Percentiles rank a stretch among this genome's conserved stretches.
phyloP scores from a whole-genome alignment of 306 rosid genomes.

The Luffa acutangula region DNA sequence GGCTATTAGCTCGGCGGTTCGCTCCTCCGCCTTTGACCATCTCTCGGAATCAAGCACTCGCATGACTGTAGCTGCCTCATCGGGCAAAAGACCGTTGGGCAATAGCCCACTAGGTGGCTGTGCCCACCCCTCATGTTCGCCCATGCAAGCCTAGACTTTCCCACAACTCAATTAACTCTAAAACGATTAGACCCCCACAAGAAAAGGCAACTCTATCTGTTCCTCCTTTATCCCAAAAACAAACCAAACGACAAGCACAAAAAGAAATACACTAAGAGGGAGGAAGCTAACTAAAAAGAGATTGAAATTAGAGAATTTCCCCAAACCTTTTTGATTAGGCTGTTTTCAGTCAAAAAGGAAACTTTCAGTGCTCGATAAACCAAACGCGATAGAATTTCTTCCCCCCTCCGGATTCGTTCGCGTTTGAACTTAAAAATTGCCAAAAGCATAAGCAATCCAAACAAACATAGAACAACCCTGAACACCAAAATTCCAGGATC shows the following conservation, averaged over 20 bases:
- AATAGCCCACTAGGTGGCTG: constrained; percentile 80
- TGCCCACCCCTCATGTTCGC: constrained; percentile 83
- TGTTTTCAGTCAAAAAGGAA: constrained; percentile 10
- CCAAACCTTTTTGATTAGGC: background rate
- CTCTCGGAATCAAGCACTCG: constrained; percentile 61
- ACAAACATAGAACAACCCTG: background rate
- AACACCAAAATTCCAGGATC: constrained; percentile 1
- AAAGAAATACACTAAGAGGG: background rate
- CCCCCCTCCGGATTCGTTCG: background rate
- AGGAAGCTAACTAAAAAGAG: background rate
- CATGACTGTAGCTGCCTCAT: constrained; percentile 77
- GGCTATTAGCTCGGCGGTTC: constrained; percentile 78
- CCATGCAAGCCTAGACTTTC: constrained; percentile 70
- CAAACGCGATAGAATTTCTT: constrained; percentile 11
- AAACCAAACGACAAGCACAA: constrained; percentile 6
- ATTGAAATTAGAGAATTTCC: background rate
- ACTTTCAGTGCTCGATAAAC: constrained; percentile 13
- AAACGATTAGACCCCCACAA: background rate
- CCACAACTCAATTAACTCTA: constrained; percentile 11
- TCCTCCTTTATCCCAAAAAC: constrained; percentile 8
- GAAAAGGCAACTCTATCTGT: constrained; percentile 13
- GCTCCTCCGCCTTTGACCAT: constrained; percentile 82
- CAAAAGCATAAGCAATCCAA: background rate
- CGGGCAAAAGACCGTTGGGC: constrained; percentile 82
- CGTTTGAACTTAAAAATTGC: background rate